A percentile compares a stretch with the other conserved stretches of the same genome.
These are phyloP conservation scores for Eimeria maxima DNA, from an alignment of 169 alveolate species.

Conservation along the genomic window DNA sequence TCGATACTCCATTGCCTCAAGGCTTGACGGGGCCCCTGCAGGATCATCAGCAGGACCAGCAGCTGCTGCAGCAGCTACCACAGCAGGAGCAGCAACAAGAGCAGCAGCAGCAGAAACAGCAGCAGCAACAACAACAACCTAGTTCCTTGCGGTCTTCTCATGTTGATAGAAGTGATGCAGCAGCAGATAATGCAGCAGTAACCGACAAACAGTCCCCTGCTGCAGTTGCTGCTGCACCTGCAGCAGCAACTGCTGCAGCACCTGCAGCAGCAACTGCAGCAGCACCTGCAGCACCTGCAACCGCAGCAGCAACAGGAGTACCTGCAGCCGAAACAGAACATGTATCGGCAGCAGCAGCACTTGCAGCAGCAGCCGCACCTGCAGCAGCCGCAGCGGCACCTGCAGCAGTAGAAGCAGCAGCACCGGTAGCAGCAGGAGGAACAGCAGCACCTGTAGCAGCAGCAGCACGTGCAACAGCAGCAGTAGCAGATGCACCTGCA, in stretches of 20 bases:
- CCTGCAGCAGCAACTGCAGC: not conserved
- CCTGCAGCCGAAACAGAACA: too few relatives aligned
- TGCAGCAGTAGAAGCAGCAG: too few relatives aligned
- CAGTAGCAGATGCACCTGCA: too few relatives aligned
- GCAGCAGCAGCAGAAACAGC: not conserved
- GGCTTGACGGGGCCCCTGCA: too few relatives aligned
- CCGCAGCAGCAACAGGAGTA: too few relatives aligned
- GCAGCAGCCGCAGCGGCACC: not conserved
- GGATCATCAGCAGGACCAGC: not conserved
- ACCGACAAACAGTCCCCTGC: not conserved
- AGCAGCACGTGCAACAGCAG: too few relatives aligned
- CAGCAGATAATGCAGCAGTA: not conserved
- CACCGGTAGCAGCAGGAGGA: too few relatives aligned
- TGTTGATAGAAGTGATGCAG: not conserved
- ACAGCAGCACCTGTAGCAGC: too few relatives aligned
- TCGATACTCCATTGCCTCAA: not conserved
- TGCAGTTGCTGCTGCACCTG: slow-evolving; percentile 32
- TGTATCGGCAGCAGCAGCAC: too few relatives aligned
- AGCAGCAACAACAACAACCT: not conserved
- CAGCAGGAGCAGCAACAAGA: too few relatives aligned
- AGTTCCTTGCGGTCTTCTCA: not conserved
- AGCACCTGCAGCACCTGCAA: not conserved
- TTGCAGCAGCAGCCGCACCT: too few relatives aligned
- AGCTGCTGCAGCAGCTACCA: too few relatives aligned
- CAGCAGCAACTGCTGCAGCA: slow-evolving; percentile 5